Percentiles rank a stretch among this genome's conserved stretches.
Conservation (phyloP, 2,329 filamentous ascomycete genomes). For the Epichloe typhina region DNA sequence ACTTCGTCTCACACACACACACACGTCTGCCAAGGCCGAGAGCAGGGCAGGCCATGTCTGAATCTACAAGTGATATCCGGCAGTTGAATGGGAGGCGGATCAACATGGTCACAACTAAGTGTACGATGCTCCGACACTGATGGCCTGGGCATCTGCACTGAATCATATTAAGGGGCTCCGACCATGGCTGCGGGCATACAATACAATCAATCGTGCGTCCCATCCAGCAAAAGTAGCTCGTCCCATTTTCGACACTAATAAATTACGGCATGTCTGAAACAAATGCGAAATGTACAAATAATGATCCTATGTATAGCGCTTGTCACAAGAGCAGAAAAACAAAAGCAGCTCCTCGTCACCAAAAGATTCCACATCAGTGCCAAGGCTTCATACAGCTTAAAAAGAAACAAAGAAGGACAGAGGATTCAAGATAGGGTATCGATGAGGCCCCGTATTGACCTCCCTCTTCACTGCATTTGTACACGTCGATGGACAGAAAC, state of each 20-base stretch:
- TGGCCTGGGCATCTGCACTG: too few relatives aligned
- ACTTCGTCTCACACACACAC: too few relatives aligned
- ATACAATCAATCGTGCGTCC: background rate
- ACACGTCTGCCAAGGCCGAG: too few relatives aligned
- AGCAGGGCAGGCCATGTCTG: accelerated
- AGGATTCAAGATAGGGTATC: background rate
- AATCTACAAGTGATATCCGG: too few relatives aligned
- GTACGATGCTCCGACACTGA: too few relatives aligned
- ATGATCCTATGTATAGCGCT: conserved; percentile 11
- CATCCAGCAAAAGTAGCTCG: background rate
- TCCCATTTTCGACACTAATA: conserved; percentile 25
- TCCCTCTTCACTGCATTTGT: background rate
- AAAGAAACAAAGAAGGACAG: background rate
- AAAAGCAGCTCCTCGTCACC: background rate
- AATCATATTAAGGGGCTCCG: background rate
- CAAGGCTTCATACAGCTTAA: background rate
- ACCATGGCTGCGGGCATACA: background rate
- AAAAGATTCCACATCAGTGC: background rate
- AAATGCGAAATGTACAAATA: conserved; percentile 22
- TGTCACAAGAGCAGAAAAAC: conserved; percentile 6
- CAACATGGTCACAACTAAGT: too few relatives aligned
- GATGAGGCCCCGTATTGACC: background rate
- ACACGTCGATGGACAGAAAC: background rate
- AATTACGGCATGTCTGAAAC: conserved; percentile 32
- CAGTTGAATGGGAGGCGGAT: too few relatives aligned